These are phyloP conservation scores for Cystobasidium ongulense DNA, from an alignment of 768 basidiomycete genomes.

Conservation along the genomic window DNA sequence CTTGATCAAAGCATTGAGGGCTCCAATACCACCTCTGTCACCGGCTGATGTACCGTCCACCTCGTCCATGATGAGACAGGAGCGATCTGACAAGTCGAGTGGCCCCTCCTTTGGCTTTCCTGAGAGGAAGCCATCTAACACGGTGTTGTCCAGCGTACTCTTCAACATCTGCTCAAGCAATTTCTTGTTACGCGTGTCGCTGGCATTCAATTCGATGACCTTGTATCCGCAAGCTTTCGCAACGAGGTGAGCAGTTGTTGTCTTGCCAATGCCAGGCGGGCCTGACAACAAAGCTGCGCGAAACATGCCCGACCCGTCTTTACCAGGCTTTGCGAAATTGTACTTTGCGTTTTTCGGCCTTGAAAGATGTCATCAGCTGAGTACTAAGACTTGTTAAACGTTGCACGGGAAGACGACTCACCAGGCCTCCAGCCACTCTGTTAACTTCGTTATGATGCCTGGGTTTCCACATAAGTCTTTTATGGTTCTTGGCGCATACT, in stretches of 20 bases:
- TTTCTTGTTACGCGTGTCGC: conserved; percentile 91
- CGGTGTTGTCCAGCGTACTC: conserved; percentile 77
- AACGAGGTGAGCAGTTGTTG: conserved; percentile 85
- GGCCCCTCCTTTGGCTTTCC: conserved; percentile 9
- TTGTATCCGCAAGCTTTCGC: conserved; percentile 84
- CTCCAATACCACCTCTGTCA: conserved; percentile 92
- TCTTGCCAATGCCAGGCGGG: conserved; percentile 95
- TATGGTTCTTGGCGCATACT: conserved; percentile 78
- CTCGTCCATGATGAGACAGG: conserved; percentile 94
- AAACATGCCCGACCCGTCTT: conserved; percentile 73
- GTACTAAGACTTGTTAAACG: neutral
- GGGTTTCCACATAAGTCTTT: conserved; percentile 97
- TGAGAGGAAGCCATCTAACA: conserved; percentile 73
- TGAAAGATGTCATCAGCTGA: neutral
- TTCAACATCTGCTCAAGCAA: conserved; percentile 67
- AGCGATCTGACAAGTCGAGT: conserved; percentile 16
- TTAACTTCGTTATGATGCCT: conserved; percentile 75
- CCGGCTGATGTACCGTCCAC: conserved; percentile 99
- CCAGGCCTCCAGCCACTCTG: conserved; percentile 82
- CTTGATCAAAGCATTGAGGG: conserved; percentile 80
- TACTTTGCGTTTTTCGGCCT: conserved; percentile 68
- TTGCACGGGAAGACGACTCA: too few relatives aligned
- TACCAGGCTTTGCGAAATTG: conserved; percentile 89
- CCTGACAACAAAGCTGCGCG: conserved; percentile 85
- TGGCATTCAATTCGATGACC: conserved; percentile 92